Base-by-base conservation (phyloP, 306 rosid genomes). In the Potentilla sterilis region DNA sequence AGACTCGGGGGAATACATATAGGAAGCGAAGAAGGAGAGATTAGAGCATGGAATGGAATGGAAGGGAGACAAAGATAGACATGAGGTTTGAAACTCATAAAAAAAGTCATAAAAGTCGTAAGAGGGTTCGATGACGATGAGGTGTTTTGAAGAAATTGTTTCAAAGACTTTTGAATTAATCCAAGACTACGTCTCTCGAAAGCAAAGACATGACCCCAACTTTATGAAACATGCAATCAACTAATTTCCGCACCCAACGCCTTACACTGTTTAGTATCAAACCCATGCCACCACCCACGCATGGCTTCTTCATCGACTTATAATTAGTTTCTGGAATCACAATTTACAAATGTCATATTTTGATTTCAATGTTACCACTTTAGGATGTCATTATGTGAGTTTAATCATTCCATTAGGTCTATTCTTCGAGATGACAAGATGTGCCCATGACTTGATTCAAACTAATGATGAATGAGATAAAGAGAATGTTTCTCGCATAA, bases 151-250 rank as follows among this genome's bases (percentile, higher is more conserved):
- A 41, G 62, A 73, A 57, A 58, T 57, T 73, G 67, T 14, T 28
- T 43, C 77, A 28, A 59, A 43, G 69, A 74, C 77, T 74, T 55
- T 57, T 14, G 76, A 57, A 73, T 28, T 57, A 73, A 73, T 40
- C 16, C 67, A 72, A 72, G 24, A 73, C 70, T 9, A 65, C 32
- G 24, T 57, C 77, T 73, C 69, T 74, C 44, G 62, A 74, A 74
- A 61, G 77, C 43, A 24, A 59, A 28, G 77, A 74, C 77, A 74
- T 59, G 77, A 74, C 3, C 69, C 18, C 77, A 74, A 74, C 77
- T 74, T 74, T 74, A 74, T 74, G 69, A 43, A 74, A 74, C 77
- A 74, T 74, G 77, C 69, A 74, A 74, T 74, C 69, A 43, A 74
- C 77, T 74, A 74, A 74, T 58, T 58, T 59, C 77, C 57, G 57